A percentile compares a stretch with the other conserved stretches of the same genome.
Conservation (phyloP, 192 early-diverging fungal genomes). For the Neocallimastix lanati region DNA sequence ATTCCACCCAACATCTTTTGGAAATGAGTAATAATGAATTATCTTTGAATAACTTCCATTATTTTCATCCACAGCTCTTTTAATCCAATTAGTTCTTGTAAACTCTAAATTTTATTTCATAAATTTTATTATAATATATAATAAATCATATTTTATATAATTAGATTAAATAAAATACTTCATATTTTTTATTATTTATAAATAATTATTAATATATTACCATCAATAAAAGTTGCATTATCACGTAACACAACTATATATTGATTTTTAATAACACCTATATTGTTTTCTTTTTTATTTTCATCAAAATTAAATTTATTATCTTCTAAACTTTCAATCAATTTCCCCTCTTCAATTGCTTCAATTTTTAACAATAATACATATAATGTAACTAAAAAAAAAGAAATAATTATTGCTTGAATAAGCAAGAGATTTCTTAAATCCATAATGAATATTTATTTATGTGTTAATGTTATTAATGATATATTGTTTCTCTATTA, state of each 20-base stretch:
- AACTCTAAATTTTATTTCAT: neutral
- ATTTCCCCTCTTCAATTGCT: neutral
- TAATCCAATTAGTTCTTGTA: neutral
- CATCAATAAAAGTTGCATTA: neutral
- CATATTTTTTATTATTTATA: too few species aligned
- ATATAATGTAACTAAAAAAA: neutral
- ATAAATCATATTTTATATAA: too few species aligned
- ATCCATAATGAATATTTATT: too few species aligned
- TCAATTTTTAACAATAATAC: neutral
- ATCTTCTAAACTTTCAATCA: neutral
- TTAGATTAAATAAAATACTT: too few species aligned
- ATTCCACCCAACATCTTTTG: neutral
- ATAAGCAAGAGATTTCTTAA: neutral
- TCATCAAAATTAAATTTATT: too few species aligned
- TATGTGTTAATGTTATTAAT: too few species aligned
- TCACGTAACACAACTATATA: neutral
- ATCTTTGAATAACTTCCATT: neutral
- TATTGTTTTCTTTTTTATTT: neutral
- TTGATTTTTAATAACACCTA: neutral
- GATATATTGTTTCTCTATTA: too few species aligned
- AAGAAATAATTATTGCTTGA: neutral
- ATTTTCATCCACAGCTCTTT: neutral
- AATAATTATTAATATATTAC: neutral
- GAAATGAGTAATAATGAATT: neutral
- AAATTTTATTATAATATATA: too few species aligned